Percentiles rank a stretch among this genome's conserved stretches.
Conservation (phyloP, 129 eudicot species). For the Smallanthus sonchifolius region DNA sequence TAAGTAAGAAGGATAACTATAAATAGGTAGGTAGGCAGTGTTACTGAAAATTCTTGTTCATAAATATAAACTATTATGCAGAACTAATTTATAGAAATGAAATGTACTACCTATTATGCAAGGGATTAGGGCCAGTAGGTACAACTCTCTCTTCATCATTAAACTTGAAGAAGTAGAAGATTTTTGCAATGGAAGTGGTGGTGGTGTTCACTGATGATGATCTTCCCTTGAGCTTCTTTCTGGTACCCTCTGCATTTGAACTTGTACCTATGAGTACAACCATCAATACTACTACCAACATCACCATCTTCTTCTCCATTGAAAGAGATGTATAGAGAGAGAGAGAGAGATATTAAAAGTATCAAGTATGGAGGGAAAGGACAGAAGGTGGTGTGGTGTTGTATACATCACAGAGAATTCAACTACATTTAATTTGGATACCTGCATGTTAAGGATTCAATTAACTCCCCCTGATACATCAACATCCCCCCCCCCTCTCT, state of each 20-base stretch:
- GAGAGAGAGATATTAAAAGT: not conserved
- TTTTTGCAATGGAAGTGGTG: constrained; percentile 1
- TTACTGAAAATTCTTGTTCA: not conserved
- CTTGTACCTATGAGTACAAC: constrained; percentile 18
- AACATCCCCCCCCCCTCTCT: constrained; percentile 14
- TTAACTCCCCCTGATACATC: constrained; percentile 29
- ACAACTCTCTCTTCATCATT: constrained; percentile 34
- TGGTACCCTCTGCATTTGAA: constrained; percentile 23
- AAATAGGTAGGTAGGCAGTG: not conserved
- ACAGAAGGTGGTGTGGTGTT: constrained; percentile 34
- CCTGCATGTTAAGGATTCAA: constrained; percentile 42
- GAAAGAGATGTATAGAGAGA: constrained; percentile 21
- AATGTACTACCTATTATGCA: constrained; percentile 30
- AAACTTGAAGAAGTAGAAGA: constrained; percentile 29
- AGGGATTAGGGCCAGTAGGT: constrained; percentile 41
- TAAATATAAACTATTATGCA: not conserved
- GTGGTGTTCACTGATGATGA: constrained; percentile 16
- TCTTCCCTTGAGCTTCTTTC: constrained; percentile 28
- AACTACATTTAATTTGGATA: constrained; percentile 23
- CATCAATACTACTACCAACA: constrained; percentile 19
- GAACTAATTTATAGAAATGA: not conserved
- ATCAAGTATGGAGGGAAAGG: constrained; percentile 17
- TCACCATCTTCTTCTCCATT: constrained; percentile 30
- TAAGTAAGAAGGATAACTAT: not conserved
- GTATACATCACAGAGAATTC: constrained; percentile 33